Base-by-base conservation (phyloP, 768 basidiomycete genomes). In the Postia placenta region DNA sequence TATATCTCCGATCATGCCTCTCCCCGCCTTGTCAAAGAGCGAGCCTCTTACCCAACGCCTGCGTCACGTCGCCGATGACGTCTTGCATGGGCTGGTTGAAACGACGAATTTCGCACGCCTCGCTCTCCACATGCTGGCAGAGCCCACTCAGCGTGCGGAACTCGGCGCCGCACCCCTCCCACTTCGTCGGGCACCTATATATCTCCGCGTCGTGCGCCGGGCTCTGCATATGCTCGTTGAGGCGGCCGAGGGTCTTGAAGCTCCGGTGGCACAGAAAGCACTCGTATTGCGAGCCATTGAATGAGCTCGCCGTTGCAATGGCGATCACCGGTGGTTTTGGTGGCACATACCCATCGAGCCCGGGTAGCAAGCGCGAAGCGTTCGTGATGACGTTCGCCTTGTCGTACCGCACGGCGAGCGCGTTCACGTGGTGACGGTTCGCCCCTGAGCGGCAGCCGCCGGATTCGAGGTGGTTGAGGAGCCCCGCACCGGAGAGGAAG, bases 221-320 rank as follows among this genome's bases (percentile, higher is more conserved):
- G 62, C 85, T 85, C 43, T 71, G 69, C 38, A 87, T 69, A 56
- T 87, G 87, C 53, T 74, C 69, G 56, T 87, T 83, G 42, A 87
- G 70, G 5, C 63, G 66, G 0, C 12, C 11, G 11, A 85, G 71
- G 0, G 67, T 56, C 42, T 56, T 25, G 55, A 73, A 81, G 11
- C 43, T 54, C 19, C 47, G 49, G 60, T 79, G 72, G 60, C 85
- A 87, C 23, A 87, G 63, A 59, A 78, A 78, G 62, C 85, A 87
- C 62, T 87, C 83, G 60, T 71, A 87, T 3, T 53, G 66, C 3
- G 0, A 4, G 0, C 69, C 69, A 50, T 75, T 76, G 69, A 67
- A 76, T 7, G 75, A 67, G 23, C 53, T 61, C 2, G 58, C 56
- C 9, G 73, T 75, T 40, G 72, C 71, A 58, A 52, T 61, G 11